Evolutionary conservation across 495 filamentous ascomycete species (phyloP).

Genomic region (Hypoxylon crocopeplum): DNA sequence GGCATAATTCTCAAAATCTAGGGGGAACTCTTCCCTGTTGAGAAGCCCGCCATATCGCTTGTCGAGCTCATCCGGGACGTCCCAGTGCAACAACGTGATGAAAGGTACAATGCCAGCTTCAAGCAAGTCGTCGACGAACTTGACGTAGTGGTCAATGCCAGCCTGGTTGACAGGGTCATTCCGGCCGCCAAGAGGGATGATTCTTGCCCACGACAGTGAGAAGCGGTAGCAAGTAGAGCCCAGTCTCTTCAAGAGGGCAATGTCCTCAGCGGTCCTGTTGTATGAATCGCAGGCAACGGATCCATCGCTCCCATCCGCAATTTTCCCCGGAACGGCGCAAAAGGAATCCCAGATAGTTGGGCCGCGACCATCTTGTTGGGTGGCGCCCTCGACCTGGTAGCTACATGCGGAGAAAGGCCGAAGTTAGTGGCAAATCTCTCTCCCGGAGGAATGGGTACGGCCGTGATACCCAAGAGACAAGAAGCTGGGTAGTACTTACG

Average conservation of each 20-base stretch:
- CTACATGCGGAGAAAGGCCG: slow-evolving; percentile 44
- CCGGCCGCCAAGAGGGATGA: slow-evolving; percentile 71
- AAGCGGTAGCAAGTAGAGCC: slow-evolving; percentile 74
- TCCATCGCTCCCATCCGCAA: slow-evolving; percentile 72
- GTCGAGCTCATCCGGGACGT: slow-evolving; percentile 65
- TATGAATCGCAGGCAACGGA: slow-evolving; percentile 80
- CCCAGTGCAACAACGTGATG: slow-evolving; percentile 72
- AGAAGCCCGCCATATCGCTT: slow-evolving; percentile 67
- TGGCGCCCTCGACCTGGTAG: slow-evolving; percentile 79
- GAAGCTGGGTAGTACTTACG: slow-evolving; percentile 53
- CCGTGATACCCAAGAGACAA: slow-evolving; percentile 1
- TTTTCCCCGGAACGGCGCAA: slow-evolving; percentile 75
- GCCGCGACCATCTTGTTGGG: slow-evolving; percentile 70
- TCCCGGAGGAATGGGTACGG: not conserved
- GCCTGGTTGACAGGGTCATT: slow-evolving; percentile 67
- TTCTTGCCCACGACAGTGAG: slow-evolving; percentile 76
- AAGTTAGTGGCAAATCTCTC: slow-evolving; percentile 24
- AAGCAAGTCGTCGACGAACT: slow-evolving; percentile 66
- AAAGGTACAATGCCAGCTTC: slow-evolving; percentile 65
- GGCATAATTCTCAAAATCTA: slow-evolving; percentile 67
- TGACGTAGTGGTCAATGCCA: slow-evolving; percentile 65
- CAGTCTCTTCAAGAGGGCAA: slow-evolving; percentile 70
- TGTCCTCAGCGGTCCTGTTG: slow-evolving; percentile 74
- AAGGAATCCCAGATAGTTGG: slow-evolving; percentile 82
- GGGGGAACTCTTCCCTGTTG: slow-evolving; percentile 64